Evolutionary conservation across 2,329 filamentous ascomycete species (phyloP).

Genomic region (Diaporthe citri): DNA sequence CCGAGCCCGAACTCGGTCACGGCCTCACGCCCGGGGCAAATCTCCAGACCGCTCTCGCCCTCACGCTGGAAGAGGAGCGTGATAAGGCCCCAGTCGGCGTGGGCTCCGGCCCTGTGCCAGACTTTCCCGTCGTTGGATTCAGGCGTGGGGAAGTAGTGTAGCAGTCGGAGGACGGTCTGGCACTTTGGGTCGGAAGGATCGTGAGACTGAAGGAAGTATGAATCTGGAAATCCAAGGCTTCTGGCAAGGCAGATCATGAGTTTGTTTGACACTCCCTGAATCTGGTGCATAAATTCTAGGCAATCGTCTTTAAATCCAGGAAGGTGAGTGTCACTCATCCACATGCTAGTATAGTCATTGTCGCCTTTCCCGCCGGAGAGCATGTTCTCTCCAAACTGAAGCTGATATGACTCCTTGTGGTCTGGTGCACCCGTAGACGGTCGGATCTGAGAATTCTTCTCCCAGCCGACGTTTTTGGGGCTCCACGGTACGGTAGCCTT

Average conservation of each 20-base stretch:
- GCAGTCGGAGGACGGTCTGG: constrained; percentile 66
- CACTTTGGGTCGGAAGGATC: constrained; percentile 60
- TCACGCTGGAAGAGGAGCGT: constrained; percentile 70
- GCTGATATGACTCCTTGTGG: constrained; percentile 69
- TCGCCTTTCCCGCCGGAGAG: constrained; percentile 40
- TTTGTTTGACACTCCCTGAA: constrained; percentile 61
- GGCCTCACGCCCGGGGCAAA: constrained; percentile 68
- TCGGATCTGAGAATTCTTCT: constrained; percentile 66
- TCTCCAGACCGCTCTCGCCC: constrained; percentile 67
- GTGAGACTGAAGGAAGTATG: constrained; percentile 67
- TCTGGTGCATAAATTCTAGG: constrained; percentile 47
- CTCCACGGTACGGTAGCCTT: constrained; percentile 66
- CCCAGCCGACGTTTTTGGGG: constrained; percentile 66
- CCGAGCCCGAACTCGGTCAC: constrained; percentile 66
- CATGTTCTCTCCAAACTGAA: constrained; percentile 61
- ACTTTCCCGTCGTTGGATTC: constrained; percentile 45
- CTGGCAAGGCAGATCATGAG: constrained; percentile 68
- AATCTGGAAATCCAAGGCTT: constrained; percentile 64
- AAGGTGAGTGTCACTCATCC: constrained; percentile 51
- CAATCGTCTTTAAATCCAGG: constrained; percentile 62
- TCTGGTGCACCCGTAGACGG: constrained; percentile 68
- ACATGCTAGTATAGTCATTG: constrained; percentile 41
- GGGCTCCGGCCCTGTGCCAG: constrained; percentile 67
- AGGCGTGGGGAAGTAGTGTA: constrained; percentile 43
- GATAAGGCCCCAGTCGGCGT: constrained; percentile 70